Conservation (phyloP, 331 rosid genomes). For the Quercus phellos region DNA sequence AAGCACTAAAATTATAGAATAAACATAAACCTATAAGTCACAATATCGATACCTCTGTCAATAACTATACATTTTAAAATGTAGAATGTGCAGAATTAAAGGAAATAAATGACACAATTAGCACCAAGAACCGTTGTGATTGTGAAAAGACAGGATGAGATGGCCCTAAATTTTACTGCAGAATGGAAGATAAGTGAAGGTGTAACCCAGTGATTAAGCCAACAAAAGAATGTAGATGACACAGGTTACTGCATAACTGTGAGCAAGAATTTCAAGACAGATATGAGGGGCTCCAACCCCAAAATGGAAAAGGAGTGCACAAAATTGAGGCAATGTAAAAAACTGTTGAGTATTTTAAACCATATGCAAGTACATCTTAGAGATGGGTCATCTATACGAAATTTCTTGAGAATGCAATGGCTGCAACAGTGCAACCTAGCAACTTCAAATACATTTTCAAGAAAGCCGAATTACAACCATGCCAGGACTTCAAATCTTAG, state of each 20-base stretch:
- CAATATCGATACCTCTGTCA: neutral
- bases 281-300: neutral
- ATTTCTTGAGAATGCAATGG: neutral
- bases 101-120: neutral
- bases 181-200: neutral
- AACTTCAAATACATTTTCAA: neutral
- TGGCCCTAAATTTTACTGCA: neutral
- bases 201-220: neutral
- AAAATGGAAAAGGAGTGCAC: neutral
- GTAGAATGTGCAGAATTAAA: neutral
- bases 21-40: neutral
- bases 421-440: neutral
- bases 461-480: neutral
- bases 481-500: neutral
- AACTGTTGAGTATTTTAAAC: neutral
- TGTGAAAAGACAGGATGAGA: neutral
- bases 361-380: too few relatives aligned
- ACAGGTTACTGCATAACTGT: neutral
- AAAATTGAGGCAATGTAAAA: neutral
- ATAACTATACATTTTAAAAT: neutral
- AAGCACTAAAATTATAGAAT: neutral
- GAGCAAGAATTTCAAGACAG: neutral
- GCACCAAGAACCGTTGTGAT: neutral
- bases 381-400: neutral
- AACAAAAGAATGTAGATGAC: neutral